Base-by-base conservation (phyloP, 768 basidiomycete species). In the Cystobasidium ongulense region DNA sequence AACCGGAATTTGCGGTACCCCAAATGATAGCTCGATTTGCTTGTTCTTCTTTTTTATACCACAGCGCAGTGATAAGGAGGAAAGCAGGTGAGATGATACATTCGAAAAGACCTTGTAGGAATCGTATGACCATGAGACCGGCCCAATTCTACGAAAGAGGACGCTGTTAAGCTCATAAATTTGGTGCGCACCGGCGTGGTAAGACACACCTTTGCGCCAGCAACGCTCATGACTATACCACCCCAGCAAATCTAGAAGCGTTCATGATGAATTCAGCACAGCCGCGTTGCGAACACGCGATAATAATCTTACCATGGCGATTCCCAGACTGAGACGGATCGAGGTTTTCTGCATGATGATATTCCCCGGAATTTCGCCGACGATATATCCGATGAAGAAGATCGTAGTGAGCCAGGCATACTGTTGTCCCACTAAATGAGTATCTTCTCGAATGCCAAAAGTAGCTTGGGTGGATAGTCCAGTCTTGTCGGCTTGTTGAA, bases 401-500 rank as follows among this genome's bases (percentile, higher is more conserved):
- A 64, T 64, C 4, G 65, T 67, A 29, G 65, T 67, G 38, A 67
- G 43, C 65, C 38, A 46, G 41, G 38, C 29, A 31, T 46, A 67
- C 25, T 67, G 65, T 50, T 67, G 65, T 29, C 65, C 65, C 3
- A 3, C 8, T 27, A 67, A 15, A 31, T 52, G 1, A 18, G 43
- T 41, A 31, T 67, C 65, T 67, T 67, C 15, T 4, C 38, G 38
- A 41, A 67, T 41, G 5, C 65, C 65, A 52, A 67, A 67, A 25
- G 65, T 67, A 23, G 65, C 36, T 29, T 67, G 65, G 21, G 63
- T 64, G 4, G 63, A 35, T 23, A 64, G 18, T 15, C 36, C 35
- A 46, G 41, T 46, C 63, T 64, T 64, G 41, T 64, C 63, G 33
- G 63, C 63, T 46, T 64, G 63, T 36, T 64, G 63, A 38, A 46